Conservation (phyloP, 352 stramenopile genomes). For the Pythium scleroteichum region DNA sequence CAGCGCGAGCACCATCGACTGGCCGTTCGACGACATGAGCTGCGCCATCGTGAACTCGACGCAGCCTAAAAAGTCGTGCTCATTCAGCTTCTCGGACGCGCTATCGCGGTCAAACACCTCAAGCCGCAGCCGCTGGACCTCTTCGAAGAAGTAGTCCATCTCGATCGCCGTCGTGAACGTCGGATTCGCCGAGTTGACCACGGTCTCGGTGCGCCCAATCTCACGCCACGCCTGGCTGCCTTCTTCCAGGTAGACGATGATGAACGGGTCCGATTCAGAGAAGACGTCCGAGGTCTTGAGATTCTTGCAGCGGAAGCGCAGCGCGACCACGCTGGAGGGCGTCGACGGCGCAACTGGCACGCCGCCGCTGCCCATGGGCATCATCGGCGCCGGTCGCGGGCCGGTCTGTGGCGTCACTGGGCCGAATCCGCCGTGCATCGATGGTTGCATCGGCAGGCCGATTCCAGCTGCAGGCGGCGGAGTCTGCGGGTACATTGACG, state of each 20-base stretch:
- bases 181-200: conserved; percentile 65
- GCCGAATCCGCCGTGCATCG: conserved; percentile 22
- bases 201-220: conserved; percentile 76
- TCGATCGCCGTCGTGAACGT: conserved; percentile 72
- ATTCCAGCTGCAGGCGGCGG: not conserved
- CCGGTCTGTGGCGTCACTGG: conserved; percentile 25
- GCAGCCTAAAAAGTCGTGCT: conserved; percentile 75
- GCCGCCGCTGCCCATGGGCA: conserved; percentile 14
- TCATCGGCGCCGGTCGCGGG: conserved; percentile 15
- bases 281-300: conserved; percentile 73
- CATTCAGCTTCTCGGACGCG: conserved; percentile 51
- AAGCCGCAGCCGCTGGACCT: conserved; percentile 75
- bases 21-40: conserved; percentile 63
- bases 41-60: conserved; percentile 79
- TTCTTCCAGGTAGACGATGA: conserved; percentile 75
- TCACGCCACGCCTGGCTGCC: conserved; percentile 52
- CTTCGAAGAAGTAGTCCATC: conserved; percentile 79
- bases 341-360: conserved; percentile 26
- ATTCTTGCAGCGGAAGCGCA: conserved; percentile 67
- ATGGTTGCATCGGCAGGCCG: conserved; percentile 5
- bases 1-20: conserved; percentile 59
- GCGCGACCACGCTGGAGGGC: conserved; percentile 64
- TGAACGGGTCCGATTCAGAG: conserved; percentile 74
- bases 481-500: conserved; percentile 2
- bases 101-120: conserved; percentile 84